Evolutionary conservation across 2,329 filamentous ascomycete species (phyloP).

Genomic region (Diaporthe nobilis): DNA sequence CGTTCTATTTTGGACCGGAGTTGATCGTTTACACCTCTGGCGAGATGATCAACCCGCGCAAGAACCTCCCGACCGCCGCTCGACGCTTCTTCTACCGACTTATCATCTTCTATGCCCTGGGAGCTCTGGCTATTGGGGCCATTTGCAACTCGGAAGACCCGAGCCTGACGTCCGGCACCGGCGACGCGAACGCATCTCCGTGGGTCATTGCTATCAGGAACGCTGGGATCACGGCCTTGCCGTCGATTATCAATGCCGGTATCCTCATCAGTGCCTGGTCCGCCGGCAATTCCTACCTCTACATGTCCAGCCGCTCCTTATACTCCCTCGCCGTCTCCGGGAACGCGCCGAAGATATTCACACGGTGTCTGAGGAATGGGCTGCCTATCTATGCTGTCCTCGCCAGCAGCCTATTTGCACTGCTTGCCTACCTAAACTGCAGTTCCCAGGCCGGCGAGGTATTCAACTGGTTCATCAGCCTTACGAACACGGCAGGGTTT

Average conservation of each 20-base stretch:
- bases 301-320: slow-evolving; percentile 53
- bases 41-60: slow-evolving; percentile 43
- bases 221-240: slow-evolving; percentile 72
- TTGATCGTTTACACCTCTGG: slow-evolving; percentile 41
- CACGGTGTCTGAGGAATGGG: slow-evolving; percentile 60
- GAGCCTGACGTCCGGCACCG: slow-evolving; percentile 50
- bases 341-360: slow-evolving; percentile 62
- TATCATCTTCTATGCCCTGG: slow-evolving; percentile 51
- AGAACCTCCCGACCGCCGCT: slow-evolving; percentile 42
- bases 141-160: neutral
- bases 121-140: slow-evolving; percentile 46
- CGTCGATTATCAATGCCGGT: slow-evolving; percentile 77
- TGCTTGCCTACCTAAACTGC: slow-evolving; percentile 77
- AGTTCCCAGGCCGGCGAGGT: slow-evolving; percentile 70
- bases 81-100: slow-evolving; percentile 50
- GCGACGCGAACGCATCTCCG: slow-evolving; percentile 49
- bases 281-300: slow-evolving; percentile 52
- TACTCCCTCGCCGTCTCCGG: slow-evolving; percentile 63
- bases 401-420: slow-evolving; percentile 69
- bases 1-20: slow-evolving; percentile 41
- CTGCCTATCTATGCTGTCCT: slow-evolving; percentile 54
- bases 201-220: slow-evolving; percentile 73
- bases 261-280: slow-evolving; percentile 64
- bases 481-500: slow-evolving; percentile 66
- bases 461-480: slow-evolving; percentile 72